These are phyloP conservation scores for Rhododendron williamsianum DNA, from an alignment of 148 eudicot species.

Conservation along the genomic window DNA sequence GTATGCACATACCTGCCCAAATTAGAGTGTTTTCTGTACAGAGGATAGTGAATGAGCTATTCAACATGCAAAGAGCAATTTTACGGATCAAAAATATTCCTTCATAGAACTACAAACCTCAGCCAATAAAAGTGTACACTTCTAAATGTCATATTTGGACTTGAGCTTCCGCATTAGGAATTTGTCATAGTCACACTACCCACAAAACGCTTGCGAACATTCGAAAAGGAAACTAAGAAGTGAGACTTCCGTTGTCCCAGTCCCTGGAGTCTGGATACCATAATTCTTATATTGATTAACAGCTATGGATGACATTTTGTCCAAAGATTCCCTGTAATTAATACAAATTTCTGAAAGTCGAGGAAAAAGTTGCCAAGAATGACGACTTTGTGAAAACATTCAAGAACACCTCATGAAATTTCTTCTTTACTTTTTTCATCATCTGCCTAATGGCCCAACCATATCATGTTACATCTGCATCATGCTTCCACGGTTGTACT, in stretches of 20 bases:
- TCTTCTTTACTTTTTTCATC: background rate
- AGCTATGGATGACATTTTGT: background rate
- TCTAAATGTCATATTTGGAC: background rate
- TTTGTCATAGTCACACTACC: background rate
- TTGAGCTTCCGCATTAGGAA: background rate
- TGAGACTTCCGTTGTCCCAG: background rate
- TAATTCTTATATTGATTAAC: background rate
- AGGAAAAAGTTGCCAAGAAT: background rate
- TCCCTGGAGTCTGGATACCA: background rate
- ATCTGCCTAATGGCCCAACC: background rate
- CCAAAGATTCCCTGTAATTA: background rate
- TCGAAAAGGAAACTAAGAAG: background rate
- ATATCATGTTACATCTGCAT: background rate
- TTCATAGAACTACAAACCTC: background rate
- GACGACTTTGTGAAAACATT: background rate
- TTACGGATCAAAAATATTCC: background rate
- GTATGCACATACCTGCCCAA: background rate
- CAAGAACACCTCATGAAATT: background rate
- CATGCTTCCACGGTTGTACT: background rate
- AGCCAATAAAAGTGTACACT: background rate
- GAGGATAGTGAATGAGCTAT: background rate
- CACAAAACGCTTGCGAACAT: background rate
- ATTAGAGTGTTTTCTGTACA: background rate
- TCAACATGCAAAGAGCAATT: background rate
- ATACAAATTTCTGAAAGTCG: background rate